These are phyloP conservation scores for Euphrasia arctica DNA, from an alignment of 305 asterid species.

Conservation along the genomic window DNA sequence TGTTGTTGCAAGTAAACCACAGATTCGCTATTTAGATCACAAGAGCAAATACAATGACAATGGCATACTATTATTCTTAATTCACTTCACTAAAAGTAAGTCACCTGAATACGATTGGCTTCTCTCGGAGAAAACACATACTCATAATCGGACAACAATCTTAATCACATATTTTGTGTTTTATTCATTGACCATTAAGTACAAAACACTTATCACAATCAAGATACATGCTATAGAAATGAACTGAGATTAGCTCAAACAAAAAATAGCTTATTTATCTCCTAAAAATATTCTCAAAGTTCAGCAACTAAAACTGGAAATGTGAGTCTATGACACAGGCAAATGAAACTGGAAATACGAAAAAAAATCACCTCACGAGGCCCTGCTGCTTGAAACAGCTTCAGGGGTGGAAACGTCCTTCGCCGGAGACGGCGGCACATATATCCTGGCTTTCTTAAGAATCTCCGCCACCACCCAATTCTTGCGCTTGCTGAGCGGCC, in stretches of 20 bases:
- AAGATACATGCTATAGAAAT: background rate
- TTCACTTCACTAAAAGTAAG: background rate
- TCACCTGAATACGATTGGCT: background rate
- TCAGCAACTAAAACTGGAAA: background rate
- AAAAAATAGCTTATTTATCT: background rate
- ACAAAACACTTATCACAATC: background rate
- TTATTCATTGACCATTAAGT: background rate
- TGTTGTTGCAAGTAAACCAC: background rate
- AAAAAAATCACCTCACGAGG: constrained; percentile 23
- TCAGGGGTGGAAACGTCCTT: constrained; percentile 29
- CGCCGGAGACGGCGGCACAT: constrained; percentile 38
- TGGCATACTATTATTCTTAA: background rate
- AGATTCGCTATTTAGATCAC: background rate
- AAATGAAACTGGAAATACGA: background rate
- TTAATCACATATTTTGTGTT: background rate
- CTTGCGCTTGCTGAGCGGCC: constrained; percentile 85
- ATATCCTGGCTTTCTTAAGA: constrained; percentile 71
- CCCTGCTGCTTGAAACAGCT: constrained; percentile 19
- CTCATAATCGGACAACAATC: background rate
- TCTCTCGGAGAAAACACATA: background rate
- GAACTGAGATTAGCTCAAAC: background rate
- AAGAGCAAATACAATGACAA: background rate
- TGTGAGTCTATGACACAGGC: background rate
- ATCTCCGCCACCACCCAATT: constrained; percentile 80
- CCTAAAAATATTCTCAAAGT: background rate